These are phyloP conservation scores for Sicyos edulis DNA, from an alignment of 306 rosid genomes.

Conservation along the genomic window DNA sequence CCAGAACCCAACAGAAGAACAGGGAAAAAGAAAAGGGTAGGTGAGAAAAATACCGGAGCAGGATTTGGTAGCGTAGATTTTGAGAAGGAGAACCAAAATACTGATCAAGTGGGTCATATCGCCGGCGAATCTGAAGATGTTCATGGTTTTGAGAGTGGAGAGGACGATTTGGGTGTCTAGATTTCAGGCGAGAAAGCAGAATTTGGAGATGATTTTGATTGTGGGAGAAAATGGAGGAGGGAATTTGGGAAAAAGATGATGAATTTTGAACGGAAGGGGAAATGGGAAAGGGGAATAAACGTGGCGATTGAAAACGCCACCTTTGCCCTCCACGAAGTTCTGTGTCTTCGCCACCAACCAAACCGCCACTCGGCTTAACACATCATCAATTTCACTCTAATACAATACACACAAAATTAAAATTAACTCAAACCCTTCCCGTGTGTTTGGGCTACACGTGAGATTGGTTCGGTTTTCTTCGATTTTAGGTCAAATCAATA, in stretches of 20 bases:
- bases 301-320: slow-evolving; percentile 32
- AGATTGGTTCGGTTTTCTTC: too few species aligned
- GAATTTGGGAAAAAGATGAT: slow-evolving; percentile 11
- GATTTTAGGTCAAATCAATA: too few species aligned
- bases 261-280: background rate
- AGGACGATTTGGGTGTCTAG: slow-evolving; percentile 9
- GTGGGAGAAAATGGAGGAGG: background rate
- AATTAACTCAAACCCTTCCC: too few species aligned
- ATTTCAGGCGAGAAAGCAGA: slow-evolving; percentile 15
- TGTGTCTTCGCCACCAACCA: background rate
- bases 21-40: background rate
- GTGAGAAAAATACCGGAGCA: slow-evolving; percentile 55
- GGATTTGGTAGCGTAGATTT: slow-evolving; percentile 92
- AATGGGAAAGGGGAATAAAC: slow-evolving; percentile 15
- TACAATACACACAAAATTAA: too few species aligned
- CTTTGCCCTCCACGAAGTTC: slow-evolving; percentile 23
- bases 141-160: slow-evolving; percentile 42
- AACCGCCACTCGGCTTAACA: background rate
- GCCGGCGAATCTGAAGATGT: slow-evolving; percentile 88
- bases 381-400: background rate
- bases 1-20: background rate
- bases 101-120: slow-evolving; percentile 89
- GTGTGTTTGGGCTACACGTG: too few species aligned
- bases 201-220: background rate
- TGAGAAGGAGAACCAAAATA: slow-evolving; percentile 80